These are phyloP conservation scores for Draba incana DNA, from an alignment of 345 rosid species.

Conservation along the genomic window DNA sequence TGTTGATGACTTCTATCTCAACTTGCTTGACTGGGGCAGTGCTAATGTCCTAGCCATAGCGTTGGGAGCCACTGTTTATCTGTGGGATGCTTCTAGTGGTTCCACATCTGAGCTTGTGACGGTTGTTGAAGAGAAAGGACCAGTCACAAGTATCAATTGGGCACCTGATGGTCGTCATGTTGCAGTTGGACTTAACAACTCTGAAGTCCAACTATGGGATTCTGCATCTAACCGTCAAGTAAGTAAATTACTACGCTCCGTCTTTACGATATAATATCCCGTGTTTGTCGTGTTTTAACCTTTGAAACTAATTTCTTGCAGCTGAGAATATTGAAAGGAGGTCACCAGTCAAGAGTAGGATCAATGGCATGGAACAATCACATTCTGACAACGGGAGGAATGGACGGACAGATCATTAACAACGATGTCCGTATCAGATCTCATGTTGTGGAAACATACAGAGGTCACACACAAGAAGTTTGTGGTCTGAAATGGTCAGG, in stretches of 20 bases:
- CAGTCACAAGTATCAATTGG: constrained; percentile 42
- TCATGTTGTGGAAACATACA: constrained; percentile 48
- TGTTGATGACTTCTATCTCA: constrained; percentile 45
- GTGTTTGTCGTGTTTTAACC: constrained; percentile 1
- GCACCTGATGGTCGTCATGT: constrained; percentile 46
- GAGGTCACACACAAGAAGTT: constrained; percentile 53
- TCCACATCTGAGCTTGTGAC: constrained; percentile 57
- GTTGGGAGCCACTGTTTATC: constrained; percentile 42
- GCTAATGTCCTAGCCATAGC: constrained; percentile 45
- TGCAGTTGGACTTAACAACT: constrained; percentile 41
- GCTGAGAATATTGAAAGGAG: constrained; percentile 48
- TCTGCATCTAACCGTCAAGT: constrained; percentile 48
- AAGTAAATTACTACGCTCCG: neutral
- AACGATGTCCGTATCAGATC: constrained; percentile 49
- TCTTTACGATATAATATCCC: neutral
- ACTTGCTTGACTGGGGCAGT: constrained; percentile 47
- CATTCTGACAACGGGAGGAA: constrained; percentile 55
- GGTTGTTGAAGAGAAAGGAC: constrained; percentile 48
- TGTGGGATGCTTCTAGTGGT: constrained; percentile 55
- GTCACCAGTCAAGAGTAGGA: constrained; percentile 50
- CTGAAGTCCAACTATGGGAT: constrained; percentile 41
- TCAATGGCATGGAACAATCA: constrained; percentile 49
- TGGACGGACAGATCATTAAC: constrained; percentile 51
- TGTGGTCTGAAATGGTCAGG: constrained; percentile 65
- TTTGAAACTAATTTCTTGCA: constrained; percentile 16